Evolutionary conservation across 2,329 filamentous ascomycete species (phyloP).

Genomic region (Clonostachys chloroleuca): DNA sequence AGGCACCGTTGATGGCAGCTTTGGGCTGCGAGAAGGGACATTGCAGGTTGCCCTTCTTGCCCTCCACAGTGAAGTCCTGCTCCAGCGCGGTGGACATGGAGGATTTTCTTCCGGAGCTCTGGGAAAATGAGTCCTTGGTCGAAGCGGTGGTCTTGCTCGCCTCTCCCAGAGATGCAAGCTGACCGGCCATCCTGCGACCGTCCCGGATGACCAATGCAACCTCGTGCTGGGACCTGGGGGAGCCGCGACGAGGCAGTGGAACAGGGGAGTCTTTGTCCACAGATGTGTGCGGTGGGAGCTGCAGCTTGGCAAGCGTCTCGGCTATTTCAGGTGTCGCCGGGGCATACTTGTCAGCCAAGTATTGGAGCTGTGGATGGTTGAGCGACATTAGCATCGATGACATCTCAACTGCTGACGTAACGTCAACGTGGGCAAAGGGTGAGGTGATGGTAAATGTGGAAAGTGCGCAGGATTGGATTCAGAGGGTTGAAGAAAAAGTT

Average conservation of each 20-base stretch:
- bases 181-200: constrained; percentile 54
- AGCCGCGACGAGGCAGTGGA: constrained; percentile 46
- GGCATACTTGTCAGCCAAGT: constrained; percentile 64
- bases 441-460: constrained; percentile 28
- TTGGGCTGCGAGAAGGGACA: constrained; percentile 69
- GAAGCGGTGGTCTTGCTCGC: constrained; percentile 47
- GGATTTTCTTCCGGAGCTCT: constrained; percentile 39
- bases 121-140: constrained; percentile 41
- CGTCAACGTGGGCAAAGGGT: neutral
- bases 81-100: constrained; percentile 67
- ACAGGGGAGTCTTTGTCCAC: constrained; percentile 45
- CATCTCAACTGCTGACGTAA: constrained; percentile 1
- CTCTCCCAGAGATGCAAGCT: constrained; percentile 42
- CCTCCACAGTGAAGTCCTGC: constrained; percentile 85
- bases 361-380: constrained; percentile 48
- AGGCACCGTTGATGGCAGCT: constrained; percentile 15
- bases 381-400: constrained; percentile 7
- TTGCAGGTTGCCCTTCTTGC: constrained; percentile 71
- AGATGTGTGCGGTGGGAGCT: constrained; percentile 52
- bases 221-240: constrained; percentile 39
- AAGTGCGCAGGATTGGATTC: constrained; percentile 14
- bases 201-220: constrained; percentile 61
- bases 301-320: constrained; percentile 62
- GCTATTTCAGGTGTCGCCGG: constrained; percentile 61
- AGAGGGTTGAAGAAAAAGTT: constrained; percentile 24